phyloP scores from a whole-genome alignment of 176 grass and related monocot genomes.

The Zoysia japonica region DNA sequence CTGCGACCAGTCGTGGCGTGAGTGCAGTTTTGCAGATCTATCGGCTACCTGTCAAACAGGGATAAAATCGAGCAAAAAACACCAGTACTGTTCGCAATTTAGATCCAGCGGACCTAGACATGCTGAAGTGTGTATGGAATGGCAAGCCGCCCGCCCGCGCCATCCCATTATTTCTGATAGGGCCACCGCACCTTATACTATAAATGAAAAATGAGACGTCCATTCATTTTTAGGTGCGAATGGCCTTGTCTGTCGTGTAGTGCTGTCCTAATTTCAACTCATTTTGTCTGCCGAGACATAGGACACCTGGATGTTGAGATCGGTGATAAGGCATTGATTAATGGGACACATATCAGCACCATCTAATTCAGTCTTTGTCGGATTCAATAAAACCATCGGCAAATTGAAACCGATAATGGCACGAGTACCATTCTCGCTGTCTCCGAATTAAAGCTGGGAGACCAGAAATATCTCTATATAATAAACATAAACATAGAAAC shows the following conservation, averaged over 20 bases:
- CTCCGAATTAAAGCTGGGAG: neutral
- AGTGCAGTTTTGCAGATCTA: too few species aligned
- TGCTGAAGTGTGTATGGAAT: too few species aligned
- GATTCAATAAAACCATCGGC: neutral
- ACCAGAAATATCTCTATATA: neutral
- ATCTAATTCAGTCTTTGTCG: neutral
- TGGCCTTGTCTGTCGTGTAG: neutral
- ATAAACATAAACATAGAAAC: neutral
- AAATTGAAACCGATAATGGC: neutral
- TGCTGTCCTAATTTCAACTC: neutral
- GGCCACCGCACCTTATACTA: neutral
- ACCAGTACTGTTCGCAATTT: too few species aligned
- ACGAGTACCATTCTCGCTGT: neutral
- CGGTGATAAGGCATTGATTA: slow-evolving; percentile 12
- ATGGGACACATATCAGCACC: neutral
- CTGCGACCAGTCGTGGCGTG: too few species aligned
- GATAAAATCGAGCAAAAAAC: too few species aligned
- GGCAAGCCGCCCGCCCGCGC: too few species aligned
- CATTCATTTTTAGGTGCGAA: neutral
- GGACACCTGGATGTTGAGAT: slow-evolving; percentile 14
- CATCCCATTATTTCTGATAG: neutral
- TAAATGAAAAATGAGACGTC: neutral
- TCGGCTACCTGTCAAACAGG: too few species aligned
- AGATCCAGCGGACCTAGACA: too few species aligned
- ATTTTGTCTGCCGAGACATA: neutral